phyloP scores from a whole-genome alignment of 2,329 filamentous ascomycete species.

The Penicillium hordei region DNA sequence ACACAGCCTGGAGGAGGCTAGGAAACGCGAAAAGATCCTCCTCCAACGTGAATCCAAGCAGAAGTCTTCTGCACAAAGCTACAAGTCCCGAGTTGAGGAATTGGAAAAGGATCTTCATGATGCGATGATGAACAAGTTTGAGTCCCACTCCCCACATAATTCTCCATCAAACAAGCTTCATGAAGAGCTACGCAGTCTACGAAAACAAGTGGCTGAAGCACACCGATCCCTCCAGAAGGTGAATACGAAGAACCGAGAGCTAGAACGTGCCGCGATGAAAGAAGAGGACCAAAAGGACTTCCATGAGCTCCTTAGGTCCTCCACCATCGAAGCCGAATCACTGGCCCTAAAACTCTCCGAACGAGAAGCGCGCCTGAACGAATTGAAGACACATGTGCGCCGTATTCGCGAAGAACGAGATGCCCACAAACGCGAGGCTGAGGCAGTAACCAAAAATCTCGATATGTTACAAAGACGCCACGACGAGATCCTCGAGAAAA shows the following conservation, averaged over 20 bases:
- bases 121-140: conserved; percentile 53
- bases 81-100: conserved; percentile 65
- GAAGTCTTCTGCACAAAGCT: conserved; percentile 61
- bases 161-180: conserved; percentile 46
- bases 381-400: conserved; percentile 61
- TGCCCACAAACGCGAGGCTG: conserved; percentile 42
- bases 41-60: conserved; percentile 65
- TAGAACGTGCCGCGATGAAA: conserved; percentile 51
- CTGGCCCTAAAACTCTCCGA: conserved; percentile 71
- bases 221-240: conserved; percentile 61
- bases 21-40: conserved; percentile 65
- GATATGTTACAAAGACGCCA: conserved; percentile 59
- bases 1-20: conserved; percentile 61
- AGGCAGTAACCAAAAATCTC: conserved; percentile 43
- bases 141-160: conserved; percentile 54
- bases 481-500: conserved; percentile 59
- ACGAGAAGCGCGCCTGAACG: conserved; percentile 65
- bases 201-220: conserved; percentile 60
- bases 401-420: conserved; percentile 53
- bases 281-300: conserved; percentile 47
- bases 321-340: conserved; percentile 56
- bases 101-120: conserved; percentile 69
- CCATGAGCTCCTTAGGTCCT: conserved; percentile 49
- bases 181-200: conserved; percentile 59
- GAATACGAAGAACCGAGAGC: conserved; percentile 50